Conservation (phyloP, 805 yeast species). For the Candida pini region DNA sequence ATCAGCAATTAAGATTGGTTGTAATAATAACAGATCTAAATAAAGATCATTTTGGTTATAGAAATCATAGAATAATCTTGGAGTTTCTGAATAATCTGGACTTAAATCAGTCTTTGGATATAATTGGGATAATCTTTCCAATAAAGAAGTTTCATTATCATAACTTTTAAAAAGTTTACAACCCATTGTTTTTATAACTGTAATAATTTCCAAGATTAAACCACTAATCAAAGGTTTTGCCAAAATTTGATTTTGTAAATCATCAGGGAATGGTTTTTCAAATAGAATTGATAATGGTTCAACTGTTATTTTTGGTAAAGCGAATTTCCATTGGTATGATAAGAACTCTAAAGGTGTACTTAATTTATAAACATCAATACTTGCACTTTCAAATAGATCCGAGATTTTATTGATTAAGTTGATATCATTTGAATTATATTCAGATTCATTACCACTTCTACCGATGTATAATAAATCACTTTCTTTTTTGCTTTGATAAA, state of each 20-base stretch:
- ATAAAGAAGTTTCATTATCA: constrained; percentile 58
- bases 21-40: constrained; percentile 71
- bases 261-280: constrained; percentile 60
- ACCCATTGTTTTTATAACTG: constrained; percentile 72
- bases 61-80: constrained; percentile 63
- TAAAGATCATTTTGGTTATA: constrained; percentile 51
- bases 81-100: constrained; percentile 38
- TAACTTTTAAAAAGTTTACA: constrained; percentile 64
- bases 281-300: constrained; percentile 71
- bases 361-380: constrained; percentile 44
- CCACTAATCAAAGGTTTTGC: constrained; percentile 86
- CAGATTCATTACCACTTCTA: constrained; percentile 36
- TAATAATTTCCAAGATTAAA: constrained; percentile 64
- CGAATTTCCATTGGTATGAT: constrained; percentile 80
- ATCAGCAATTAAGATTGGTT: constrained; percentile 87
- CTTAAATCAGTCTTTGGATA: constrained; percentile 32
- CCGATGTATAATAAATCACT: constrained; percentile 42
- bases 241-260: constrained; percentile 59
- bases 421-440: constrained; percentile 37
- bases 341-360: constrained; percentile 51
- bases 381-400: constrained; percentile 33
- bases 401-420: constrained; percentile 32
- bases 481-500: constrained; percentile 34
- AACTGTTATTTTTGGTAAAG: constrained; percentile 71
- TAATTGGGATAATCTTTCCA: constrained; percentile 45